Conservation (phyloP, 768 basidiomycete genomes). For the Mycena floridula region DNA sequence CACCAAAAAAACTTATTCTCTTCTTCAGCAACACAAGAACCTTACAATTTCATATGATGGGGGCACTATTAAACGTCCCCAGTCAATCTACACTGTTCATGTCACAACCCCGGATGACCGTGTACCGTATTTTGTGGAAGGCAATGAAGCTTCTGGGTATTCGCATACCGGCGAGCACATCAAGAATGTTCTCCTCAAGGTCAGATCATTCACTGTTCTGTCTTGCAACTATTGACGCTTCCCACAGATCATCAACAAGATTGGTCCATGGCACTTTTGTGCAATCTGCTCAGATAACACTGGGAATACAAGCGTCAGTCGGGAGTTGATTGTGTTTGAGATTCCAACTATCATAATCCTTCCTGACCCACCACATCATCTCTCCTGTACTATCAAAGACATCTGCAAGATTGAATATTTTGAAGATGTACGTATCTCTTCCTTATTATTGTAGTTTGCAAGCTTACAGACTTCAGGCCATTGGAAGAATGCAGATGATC, state of each 20-base stretch:
- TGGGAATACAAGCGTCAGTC: conserved; percentile 12
- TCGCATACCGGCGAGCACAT: conserved; percentile 18
- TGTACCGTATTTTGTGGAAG: conserved; percentile 9
- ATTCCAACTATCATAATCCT: conserved; percentile 11
- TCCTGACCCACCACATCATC: conserved; percentile 14
- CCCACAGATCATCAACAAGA: conserved; percentile 9
- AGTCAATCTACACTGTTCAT: conserved; percentile 16
- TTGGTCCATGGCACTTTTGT: conserved; percentile 12
- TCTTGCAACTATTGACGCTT: not conserved
- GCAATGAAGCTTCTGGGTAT: conserved; percentile 13
- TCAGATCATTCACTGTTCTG: not conserved
- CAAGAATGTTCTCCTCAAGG: conserved; percentile 3
- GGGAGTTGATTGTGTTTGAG: conserved; percentile 3
- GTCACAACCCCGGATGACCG: conserved; percentile 8
- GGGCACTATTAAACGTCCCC: conserved; percentile 5
- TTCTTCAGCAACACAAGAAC: conserved; percentile 4
- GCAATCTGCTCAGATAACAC: conserved; percentile 14
- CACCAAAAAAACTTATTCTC: not conserved
- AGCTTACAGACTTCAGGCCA: conserved; percentile 2
- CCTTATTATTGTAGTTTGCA: not conserved
- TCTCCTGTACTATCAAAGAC: conserved; percentile 11
- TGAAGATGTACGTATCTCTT: not conserved
- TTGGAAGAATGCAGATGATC: conserved; percentile 2
- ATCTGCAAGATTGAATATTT: conserved; percentile 10
- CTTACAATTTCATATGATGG: conserved; percentile 17